These are phyloP conservation scores for Fagopyrum homotropicum DNA, from an alignment of 148 eudicot genomes.

Conservation along the genomic window DNA sequence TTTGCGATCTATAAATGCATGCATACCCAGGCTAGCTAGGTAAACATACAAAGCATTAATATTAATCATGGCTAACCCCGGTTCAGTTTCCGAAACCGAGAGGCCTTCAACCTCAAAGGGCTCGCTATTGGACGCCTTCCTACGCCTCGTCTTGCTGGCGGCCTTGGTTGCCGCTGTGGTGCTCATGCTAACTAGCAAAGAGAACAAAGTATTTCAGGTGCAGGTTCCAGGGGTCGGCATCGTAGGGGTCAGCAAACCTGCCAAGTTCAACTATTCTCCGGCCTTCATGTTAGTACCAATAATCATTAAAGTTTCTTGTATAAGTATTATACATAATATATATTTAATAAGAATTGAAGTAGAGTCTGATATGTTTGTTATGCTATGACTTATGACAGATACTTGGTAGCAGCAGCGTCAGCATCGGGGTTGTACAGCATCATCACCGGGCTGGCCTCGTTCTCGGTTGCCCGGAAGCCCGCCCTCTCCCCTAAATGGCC, in stretches of 20 bases:
- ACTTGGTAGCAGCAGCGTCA: constrained; percentile 55
- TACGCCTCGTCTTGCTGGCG: constrained; percentile 40
- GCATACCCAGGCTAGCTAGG: background rate
- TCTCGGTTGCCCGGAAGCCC: constrained; percentile 33
- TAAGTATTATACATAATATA: background rate
- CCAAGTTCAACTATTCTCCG: constrained; percentile 26
- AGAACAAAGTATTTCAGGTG: constrained; percentile 18
- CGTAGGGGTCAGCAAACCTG: background rate
- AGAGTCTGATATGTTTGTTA: background rate
- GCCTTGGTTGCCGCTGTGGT: constrained; percentile 35
- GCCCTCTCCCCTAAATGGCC: constrained; percentile 24
- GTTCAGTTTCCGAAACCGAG: background rate
- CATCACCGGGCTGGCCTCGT: constrained; percentile 36
- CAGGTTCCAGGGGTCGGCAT: background rate
- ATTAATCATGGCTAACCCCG: background rate
- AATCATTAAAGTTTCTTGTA: background rate
- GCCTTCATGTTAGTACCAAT: constrained; percentile 30
- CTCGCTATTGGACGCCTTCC: constrained; percentile 17
- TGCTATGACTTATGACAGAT: constrained; percentile 40
- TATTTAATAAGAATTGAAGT: background rate
- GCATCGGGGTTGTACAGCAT: constrained; percentile 51
- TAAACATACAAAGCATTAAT: background rate
- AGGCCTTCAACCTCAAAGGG: background rate
- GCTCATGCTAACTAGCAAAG: constrained; percentile 45
- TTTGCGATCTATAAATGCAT: background rate